Evolutionary conservation across 495 filamentous ascomycete species (phyloP), one percentile per base, ranked within the genome.

Genomic region (Neurospora sublineolata): DNA sequence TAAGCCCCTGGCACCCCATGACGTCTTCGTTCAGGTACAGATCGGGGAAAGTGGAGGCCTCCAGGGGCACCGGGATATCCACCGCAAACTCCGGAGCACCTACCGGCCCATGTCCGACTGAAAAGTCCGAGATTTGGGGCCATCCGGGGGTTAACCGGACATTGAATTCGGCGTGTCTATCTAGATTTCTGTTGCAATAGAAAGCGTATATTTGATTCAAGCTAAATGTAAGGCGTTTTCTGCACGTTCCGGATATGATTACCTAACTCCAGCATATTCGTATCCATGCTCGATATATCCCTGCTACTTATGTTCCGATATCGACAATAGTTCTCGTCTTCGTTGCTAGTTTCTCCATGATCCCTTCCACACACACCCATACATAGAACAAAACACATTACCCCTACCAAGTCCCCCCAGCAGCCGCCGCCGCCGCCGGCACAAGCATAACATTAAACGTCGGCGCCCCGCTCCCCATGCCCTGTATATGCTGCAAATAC

Each of bases 371-470:
- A 36, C 33, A 44, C 7, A 44, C 8, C 8, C 41, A 44, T 44
- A n/a, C 18, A 44, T 44, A 44, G 16, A 44, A n/a, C 8, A 18
- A 44, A n/a, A 8, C 3, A 44, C 41, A n/a, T n/a, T n/a, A 44
- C 41, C 41, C 18, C 41, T 44, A 9, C 41, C 16, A 42, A 18
- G 9, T 4, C 3, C 44, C 44, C n/a, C 44, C 44, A 14, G 1
- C 52, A 2, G 46, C 12, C 52, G 52, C 11, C 12, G 52, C 37
- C 23, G 39, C 67, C 36, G 58, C 72, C 3, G 70, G 72, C 23
- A 78, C 64, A 18, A 78, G 37, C 67, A 79, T 77, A 12, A 92
- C 86, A n/a, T 84, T 78, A 79, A 94, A 91, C 11, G 84, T 89
- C 4, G 89, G 87, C 79, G 91, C 92, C 72, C 86, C 84, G 3